Evolutionary conservation across 129 eudicot species (phyloP).

Genomic region (Pittosporum tobira): DNA sequence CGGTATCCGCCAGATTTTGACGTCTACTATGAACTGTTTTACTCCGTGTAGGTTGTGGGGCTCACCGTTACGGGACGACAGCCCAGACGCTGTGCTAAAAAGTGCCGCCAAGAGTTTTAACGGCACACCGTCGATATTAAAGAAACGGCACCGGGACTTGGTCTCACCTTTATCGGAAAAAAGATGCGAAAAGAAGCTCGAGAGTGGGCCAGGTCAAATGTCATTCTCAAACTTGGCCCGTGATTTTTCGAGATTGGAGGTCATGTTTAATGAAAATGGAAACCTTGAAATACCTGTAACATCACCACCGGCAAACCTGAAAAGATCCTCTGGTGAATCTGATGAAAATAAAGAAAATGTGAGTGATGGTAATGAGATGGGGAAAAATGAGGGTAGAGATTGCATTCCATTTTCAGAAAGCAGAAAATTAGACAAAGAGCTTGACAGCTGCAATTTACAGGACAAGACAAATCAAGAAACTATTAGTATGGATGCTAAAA

Average conservation of each 20-base stretch:
- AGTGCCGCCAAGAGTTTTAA: slow-evolving; percentile 73
- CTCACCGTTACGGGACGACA: slow-evolving; percentile 56
- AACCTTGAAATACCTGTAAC: slow-evolving; percentile 13
- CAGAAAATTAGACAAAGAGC: slow-evolving; percentile 5
- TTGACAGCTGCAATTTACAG: not conserved
- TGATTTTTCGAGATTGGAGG: slow-evolving; percentile 59
- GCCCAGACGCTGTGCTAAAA: slow-evolving; percentile 80
- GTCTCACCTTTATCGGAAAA: slow-evolving; percentile 72
- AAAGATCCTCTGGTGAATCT: slow-evolving; percentile 15
- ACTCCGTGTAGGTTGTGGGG: slow-evolving; percentile 81
- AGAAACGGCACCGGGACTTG: slow-evolving; percentile 59
- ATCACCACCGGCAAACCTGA: slow-evolving; percentile 27
- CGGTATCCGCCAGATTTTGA: slow-evolving; percentile 73
- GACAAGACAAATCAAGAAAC: slow-evolving; percentile 11
- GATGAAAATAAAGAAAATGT: slow-evolving; percentile 53
- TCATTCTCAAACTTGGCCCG: slow-evolving; percentile 39
- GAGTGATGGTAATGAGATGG: slow-evolving; percentile 15
- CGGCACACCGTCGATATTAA: slow-evolving; percentile 67
- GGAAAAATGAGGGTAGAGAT: slow-evolving; percentile 20
- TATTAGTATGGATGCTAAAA: slow-evolving; percentile 7
- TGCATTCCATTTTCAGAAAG: slow-evolving; percentile 11
- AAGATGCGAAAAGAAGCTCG: slow-evolving; percentile 63
- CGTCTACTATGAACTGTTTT: slow-evolving; percentile 39
- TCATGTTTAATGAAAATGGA: slow-evolving; percentile 43
- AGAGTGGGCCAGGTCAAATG: slow-evolving; percentile 8